Evolutionary conservation across 495 filamentous ascomycete species (phyloP).

Genomic region (Penicillium ucsense): DNA sequence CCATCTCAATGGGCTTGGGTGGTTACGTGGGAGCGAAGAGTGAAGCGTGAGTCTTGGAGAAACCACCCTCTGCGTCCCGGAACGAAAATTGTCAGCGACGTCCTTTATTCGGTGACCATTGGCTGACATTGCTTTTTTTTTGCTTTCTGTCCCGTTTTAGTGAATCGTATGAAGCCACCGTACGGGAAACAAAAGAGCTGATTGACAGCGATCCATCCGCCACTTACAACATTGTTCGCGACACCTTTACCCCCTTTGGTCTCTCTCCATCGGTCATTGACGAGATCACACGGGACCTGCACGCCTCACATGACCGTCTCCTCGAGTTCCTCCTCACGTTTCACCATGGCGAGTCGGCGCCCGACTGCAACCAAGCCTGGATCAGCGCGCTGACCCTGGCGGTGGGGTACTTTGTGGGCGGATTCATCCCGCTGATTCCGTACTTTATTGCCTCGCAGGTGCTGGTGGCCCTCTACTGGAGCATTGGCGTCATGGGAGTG

Average conservation of each 20-base stretch:
- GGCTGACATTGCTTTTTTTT: no score
- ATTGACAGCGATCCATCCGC: slow-evolving; percentile 30
- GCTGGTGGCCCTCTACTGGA: slow-evolving; percentile 51
- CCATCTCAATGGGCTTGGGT: slow-evolving; percentile 48
- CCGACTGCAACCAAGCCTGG: slow-evolving; percentile 44
- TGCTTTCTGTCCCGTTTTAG: slow-evolving; percentile 8
- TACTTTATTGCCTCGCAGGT: slow-evolving; percentile 58
- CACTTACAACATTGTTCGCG: slow-evolving; percentile 32
- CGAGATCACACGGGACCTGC: slow-evolving; percentile 37
- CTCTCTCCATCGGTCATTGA: slow-evolving; percentile 33
- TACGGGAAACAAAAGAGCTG: slow-evolving; percentile 31
- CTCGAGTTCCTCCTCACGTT: slow-evolving; percentile 50
- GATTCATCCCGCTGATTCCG: slow-evolving; percentile 60
- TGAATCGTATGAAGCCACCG: slow-evolving; percentile 40
- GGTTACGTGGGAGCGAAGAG: slow-evolving; percentile 59
- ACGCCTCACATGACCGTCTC: slow-evolving; percentile 34
- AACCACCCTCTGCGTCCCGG: slow-evolving; percentile 1
- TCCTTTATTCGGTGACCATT: no score
- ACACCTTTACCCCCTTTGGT: slow-evolving; percentile 43
- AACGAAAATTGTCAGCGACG: no score
- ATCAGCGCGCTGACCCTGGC: slow-evolving; percentile 55
- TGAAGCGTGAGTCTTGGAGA: slow-evolving; percentile 45
- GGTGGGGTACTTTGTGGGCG: slow-evolving; percentile 62
- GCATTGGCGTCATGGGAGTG: slow-evolving; percentile 57
- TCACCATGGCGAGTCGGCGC: slow-evolving; percentile 41